Evolutionary conservation across 192 early-diverging fungal genomes (phyloP).

Genomic region (Backusella circina): DNA sequence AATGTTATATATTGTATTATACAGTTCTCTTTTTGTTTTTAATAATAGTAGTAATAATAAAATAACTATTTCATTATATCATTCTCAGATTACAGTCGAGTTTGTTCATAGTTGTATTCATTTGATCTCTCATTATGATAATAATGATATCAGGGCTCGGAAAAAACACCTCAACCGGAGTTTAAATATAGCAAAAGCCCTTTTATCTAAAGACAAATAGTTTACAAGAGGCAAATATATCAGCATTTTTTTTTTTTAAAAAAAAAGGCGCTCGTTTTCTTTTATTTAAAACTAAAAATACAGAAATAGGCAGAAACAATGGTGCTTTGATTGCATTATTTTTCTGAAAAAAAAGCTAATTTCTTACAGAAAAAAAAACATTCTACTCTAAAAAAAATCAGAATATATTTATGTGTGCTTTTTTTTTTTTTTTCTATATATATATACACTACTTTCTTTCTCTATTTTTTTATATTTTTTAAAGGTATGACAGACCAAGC

Average conservation of each 20-base stretch:
- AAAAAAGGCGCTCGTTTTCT: neutral
- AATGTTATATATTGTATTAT: neutral
- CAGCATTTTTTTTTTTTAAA: neutral
- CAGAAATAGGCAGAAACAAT: neutral
- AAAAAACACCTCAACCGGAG: neutral
- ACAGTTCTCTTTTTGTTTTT: neutral
- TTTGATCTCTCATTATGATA: too few relatives aligned
- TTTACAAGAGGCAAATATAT: neutral
- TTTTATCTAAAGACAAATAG: neutral
- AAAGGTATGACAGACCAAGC: constrained; percentile 2
- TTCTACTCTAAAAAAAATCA: neutral
- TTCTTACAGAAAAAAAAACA: neutral
- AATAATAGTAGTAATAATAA: too few relatives aligned
- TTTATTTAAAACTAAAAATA: neutral
- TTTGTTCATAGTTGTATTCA: too few relatives aligned
- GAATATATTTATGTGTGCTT: neutral
- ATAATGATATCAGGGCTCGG: too few relatives aligned
- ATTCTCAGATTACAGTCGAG: too few relatives aligned
- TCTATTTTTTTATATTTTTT: neutral
- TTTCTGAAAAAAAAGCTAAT: neutral
- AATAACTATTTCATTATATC: too few relatives aligned
- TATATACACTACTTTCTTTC: neutral
- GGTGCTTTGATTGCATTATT: neutral
- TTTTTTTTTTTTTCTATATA: neutral
- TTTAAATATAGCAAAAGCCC: neutral